Base-by-base conservation (phyloP, 139 green algal species). In the Yamagishiella unicocca region DNA sequence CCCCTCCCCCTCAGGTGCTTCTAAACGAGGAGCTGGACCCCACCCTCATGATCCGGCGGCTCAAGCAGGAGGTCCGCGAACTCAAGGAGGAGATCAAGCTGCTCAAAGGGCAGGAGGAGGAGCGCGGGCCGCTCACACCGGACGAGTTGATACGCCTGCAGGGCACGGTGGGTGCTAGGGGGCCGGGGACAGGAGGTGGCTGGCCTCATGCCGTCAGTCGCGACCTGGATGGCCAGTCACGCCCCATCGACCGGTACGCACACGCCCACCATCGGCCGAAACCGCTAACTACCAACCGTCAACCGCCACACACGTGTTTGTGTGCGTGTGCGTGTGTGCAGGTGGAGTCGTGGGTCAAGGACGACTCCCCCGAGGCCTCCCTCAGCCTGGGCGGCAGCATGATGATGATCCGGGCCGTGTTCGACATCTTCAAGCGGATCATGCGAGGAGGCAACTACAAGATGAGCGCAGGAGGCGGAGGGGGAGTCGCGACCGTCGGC, bases 1-100 rank as follows among this genome's bases (percentile, higher is more conserved):
- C 40, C 7, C 40, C 40, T 58, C 33, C 70, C 40, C 8, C 40
- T 19, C 88, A 96, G 93, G 92, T 96, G 40, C 84, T 88, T 27
- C 83, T 98, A 19, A 99, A 99, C 90, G 96, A 99, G 93, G 96
- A 98, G 90, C 29, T 98, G 27, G 97, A 98, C 89, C 95, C 95
- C 17, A 77, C 43, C 6, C 85, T 97, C 42, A 88, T 98, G 29
- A 98, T 99, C 64, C 82, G 87, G 40, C 89, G 94, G 2, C 91
- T 98, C 7, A 96, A 95, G 90, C 85, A 93, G 62, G 87, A 96
- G 76, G 92, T 96, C 33, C 83, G 90, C 4, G 93, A 96, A 38
- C 92, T 98, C 19, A 94, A 95, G 68, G 94, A 97, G 61, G 95
- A 98, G 85, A 45, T 99, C 31, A 75, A 85, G 38, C 84, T 98